Evolutionary conservation across 257 asterid genomes (phyloP), one percentile per base, ranked within the genome.

Genomic region (Catharanthus roseus): DNA sequence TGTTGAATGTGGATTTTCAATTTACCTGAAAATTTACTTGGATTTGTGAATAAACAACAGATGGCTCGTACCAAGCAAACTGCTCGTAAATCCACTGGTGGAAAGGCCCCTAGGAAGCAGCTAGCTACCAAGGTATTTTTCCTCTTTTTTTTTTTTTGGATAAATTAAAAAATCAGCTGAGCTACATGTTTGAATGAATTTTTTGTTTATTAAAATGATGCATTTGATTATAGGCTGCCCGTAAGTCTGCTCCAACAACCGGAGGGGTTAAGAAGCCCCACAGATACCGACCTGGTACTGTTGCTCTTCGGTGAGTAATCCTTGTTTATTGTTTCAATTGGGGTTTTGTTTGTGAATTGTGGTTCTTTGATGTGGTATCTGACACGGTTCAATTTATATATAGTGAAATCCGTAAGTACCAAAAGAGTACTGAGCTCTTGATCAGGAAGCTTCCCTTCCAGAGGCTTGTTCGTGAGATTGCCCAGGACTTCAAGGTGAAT

Each of bases 31-130:
- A 19, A 15, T 8, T 39, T 53, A 50, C 1, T 45, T 56, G 10
- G 1, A 42, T 10, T 13, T 23, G 19, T 34, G 1, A 6, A n/a
- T n/a, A 10, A 62, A 21, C 21, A 6, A 31, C 31, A 72, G 88
- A 87, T 87, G 93, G 93, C 93, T 51, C 93, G 93, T 85, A 87
- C 93, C 60, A 87, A 87, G 85, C 93, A 87, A 85, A 87, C 93
- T 55, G 93, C 93, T 61, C 90, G 93, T 19, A 87, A 87, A 82
- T 87, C 90, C 10, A 87, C 93, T 10, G 93, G 93, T 77, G 93
- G 93, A 85, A 87, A 87, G 81, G 93, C 93, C 4, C 93, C 93
- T 8, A 83, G 93, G 86, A 87, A 87, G 85, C 93, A 85, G 71
- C 93, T 87, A 0, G 93, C 93, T 24, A 87, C 93, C 2, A 87